A percentile compares a stretch with the other conserved stretches of the same genome.
Conservation (phyloP, 306 rosid genomes). For the Biancaea sappan region DNA sequence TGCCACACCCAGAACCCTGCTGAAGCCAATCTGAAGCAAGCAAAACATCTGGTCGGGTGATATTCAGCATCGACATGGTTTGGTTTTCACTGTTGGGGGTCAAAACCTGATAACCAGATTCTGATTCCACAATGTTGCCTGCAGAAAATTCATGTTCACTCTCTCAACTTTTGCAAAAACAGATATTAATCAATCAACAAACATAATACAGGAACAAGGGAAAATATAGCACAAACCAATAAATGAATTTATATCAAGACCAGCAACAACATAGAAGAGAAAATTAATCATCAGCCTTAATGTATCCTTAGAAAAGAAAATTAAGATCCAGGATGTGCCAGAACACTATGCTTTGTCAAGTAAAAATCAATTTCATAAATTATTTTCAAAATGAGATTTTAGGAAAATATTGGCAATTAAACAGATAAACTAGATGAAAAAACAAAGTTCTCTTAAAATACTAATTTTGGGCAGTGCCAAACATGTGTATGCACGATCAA, state of each 20-base stretch:
- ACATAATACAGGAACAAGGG: not conserved
- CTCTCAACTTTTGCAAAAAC: not conserved
- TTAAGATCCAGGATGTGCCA: not conserved
- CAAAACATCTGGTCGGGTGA: conserved; percentile 61
- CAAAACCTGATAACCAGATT: conserved; percentile 55
- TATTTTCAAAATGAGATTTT: not conserved
- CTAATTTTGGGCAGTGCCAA: conserved; percentile 8
- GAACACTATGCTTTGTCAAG: conserved; percentile 17
- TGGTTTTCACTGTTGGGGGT: conserved; percentile 50
- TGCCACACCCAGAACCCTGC: conserved; percentile 43
- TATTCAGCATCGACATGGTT: conserved; percentile 26
- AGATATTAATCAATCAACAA: not conserved
- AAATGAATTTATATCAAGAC: not conserved
- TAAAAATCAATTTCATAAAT: conserved; percentile 7
- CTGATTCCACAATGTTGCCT: conserved; percentile 66
- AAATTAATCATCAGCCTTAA: not conserved
- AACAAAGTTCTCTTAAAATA: conserved; percentile 6
- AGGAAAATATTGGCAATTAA: not conserved
- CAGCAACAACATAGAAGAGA: conserved; percentile 1
- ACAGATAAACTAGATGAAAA: conserved; percentile 17
- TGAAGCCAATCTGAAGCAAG: conserved; percentile 72
- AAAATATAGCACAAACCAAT: conserved; percentile 11
- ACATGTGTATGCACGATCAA: not conserved
- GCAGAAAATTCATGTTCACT: conserved; percentile 34
- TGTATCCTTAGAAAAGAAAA: not conserved